phyloP scores from a whole-genome alignment of 768 basidiomycete genomes.

The Astraeus odoratus region DNA sequence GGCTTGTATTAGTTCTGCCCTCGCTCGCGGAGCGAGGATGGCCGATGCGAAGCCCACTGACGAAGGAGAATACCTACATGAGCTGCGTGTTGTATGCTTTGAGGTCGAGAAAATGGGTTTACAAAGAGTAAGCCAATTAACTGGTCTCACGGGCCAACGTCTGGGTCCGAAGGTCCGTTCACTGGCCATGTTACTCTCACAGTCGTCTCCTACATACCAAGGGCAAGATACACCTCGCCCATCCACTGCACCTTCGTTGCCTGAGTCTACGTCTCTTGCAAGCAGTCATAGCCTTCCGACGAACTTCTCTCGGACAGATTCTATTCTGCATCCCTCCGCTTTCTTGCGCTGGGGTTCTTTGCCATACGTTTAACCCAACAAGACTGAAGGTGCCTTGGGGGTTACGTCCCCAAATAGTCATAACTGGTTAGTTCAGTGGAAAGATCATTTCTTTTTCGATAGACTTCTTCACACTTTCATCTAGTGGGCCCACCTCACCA shows the following conservation, averaged over 20 bases:
- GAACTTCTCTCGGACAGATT: neutral
- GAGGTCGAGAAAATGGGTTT: conserved; percentile 69
- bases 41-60: conserved; percentile 30
- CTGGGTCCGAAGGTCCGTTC: conserved; percentile 13
- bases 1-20: conserved; percentile 65
- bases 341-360: conserved; percentile 21
- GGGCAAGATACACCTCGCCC: conserved; percentile 31
- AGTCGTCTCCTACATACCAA: conserved; percentile 16
- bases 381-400: conserved; percentile 14
- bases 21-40: conserved; percentile 56
- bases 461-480: too few species aligned
- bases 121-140: conserved; percentile 56
- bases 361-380: conserved; percentile 14
- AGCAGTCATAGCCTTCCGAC: neutral
- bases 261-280: conserved; percentile 13
- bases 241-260: conserved; percentile 42
- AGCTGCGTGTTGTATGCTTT: conserved; percentile 55
- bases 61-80: conserved; percentile 36
- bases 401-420: conserved; percentile 10
- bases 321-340: conserved; percentile 2
- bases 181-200: conserved; percentile 3
- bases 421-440: too few species aligned
- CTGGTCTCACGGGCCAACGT: conserved; percentile 17
- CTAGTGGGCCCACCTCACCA: too few species aligned
- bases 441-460: too few species aligned